phyloP scores from a whole-genome alignment of 805 yeast genomes.

The Pichia heedii region DNA sequence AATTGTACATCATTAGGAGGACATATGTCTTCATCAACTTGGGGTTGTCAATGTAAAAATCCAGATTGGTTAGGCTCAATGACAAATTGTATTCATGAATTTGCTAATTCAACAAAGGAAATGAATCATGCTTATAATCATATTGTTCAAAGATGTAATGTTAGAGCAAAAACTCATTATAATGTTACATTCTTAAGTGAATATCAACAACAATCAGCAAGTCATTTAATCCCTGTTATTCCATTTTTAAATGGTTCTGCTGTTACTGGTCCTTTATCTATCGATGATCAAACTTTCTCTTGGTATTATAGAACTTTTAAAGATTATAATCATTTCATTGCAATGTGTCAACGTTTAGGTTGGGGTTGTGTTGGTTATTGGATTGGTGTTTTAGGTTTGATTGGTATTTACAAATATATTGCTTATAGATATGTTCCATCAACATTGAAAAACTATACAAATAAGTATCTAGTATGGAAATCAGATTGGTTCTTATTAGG shows the following conservation, averaged over 20 bases:
- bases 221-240: slow-evolving; percentile 22
- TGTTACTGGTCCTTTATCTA: slow-evolving; percentile 27
- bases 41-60: slow-evolving; percentile 34
- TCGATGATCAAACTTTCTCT: slow-evolving; percentile 25
- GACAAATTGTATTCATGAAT: slow-evolving; percentile 32
- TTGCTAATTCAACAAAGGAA: slow-evolving; percentile 23
- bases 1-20: slow-evolving; percentile 31
- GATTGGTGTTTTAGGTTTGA: slow-evolving; percentile 27
- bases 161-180: slow-evolving; percentile 27
- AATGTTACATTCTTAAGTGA: slow-evolving; percentile 26
- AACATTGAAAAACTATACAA: background rate
- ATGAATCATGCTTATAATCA: slow-evolving; percentile 34
- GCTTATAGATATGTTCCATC: slow-evolving; percentile 4
- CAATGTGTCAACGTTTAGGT: slow-evolving; percentile 32
- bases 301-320: slow-evolving; percentile 29
- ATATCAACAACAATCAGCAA: slow-evolving; percentile 26
- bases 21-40: slow-evolving; percentile 22
- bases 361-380: slow-evolving; percentile 40
- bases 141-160: slow-evolving; percentile 28
- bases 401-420: slow-evolving; percentile 23
- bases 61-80: slow-evolving; percentile 37
- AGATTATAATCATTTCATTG: slow-evolving; percentile 29
- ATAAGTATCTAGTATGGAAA: slow-evolving; percentile 1
- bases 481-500: slow-evolving; percentile 8
- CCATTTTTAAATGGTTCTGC: slow-evolving; percentile 15